Conservation (phyloP, 331 rosid genomes). For the Phaseolus coccineus region DNA sequence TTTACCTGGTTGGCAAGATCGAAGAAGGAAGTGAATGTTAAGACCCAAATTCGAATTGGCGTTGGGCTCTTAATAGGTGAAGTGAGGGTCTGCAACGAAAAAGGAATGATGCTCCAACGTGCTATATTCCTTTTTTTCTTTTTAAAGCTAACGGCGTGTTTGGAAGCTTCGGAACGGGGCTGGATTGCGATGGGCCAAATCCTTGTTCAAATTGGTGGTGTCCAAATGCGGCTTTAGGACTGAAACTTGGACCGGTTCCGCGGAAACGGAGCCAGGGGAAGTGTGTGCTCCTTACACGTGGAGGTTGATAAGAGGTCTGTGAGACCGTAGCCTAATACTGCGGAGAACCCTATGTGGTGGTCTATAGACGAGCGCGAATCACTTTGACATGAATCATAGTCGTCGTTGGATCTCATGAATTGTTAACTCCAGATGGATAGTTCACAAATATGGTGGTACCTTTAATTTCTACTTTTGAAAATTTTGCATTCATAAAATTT, state of each 20-base stretch:
- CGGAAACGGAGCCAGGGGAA: constrained; percentile 46
- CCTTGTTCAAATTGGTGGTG: not conserved
- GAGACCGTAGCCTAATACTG: constrained; percentile 38
- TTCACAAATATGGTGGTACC: not conserved
- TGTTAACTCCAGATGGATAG: not conserved
- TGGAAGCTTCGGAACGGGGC: not conserved
- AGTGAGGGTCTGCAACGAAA: constrained; percentile 34
- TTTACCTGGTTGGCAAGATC: constrained; percentile 44
- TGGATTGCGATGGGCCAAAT: not conserved
- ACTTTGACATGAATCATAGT: not conserved
- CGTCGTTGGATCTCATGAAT: constrained; percentile 36
- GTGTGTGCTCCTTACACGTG: constrained; percentile 44
- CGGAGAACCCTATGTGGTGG: constrained; percentile 46
- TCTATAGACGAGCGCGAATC: constrained; percentile 11
- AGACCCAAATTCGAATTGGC: constrained; percentile 45
- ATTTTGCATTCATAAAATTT: not conserved
- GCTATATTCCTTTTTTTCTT: constrained; percentile 24
- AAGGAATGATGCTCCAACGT: constrained; percentile 20
- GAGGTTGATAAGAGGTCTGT: constrained; percentile 37
- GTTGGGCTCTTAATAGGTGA: constrained; percentile 18
- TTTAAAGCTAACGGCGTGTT: constrained; percentile 43
- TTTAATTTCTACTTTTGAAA: not conserved
- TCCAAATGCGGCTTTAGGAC: constrained; percentile 46
- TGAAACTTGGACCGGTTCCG: constrained; percentile 44
- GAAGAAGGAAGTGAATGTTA: constrained; percentile 6